Evolutionary conservation across 148 eudicot genomes (phyloP), one percentile per base, ranked within the genome.

Genomic region (Vaccinium corymbosum): DNA sequence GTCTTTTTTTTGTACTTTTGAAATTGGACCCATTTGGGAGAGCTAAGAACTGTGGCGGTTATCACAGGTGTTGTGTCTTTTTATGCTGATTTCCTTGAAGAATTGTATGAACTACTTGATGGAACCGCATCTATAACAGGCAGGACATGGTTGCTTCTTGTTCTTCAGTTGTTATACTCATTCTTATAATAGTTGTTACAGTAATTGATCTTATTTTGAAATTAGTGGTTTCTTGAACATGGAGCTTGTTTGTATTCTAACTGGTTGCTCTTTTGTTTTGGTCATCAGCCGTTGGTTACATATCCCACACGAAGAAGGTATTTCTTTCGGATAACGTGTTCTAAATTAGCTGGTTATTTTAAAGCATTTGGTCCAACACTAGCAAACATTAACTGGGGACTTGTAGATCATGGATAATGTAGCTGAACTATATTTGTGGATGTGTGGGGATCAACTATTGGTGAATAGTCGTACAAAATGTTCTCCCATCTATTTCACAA

Each of bases 111-210:
- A 86, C 84, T 86, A 42, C 90, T 96, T 81, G 94, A 90, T 84
- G 98, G 95, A 84, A 86, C 86, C 83, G 98, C 95, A 80, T 93
- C 97, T 64, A 82, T 96, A 59, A 94, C 98, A 90, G 98, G 98
- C 93, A 93, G 88, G 87, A 53, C 32, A 84, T 64, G 71, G 38
- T 80, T 55, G 38, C 80, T 66, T 62, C 13, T 83, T 80, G 25
- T 59, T 86, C 51, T 81, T 57, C 22, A 38, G 79, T n/a, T 51
- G 27, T 71, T 64, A 53, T 11, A 42, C 5, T 17, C 16, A 9
- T 20, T 25, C 1, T 84, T 78, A 53, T 35, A 17, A 25, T 59
- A 64, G 53, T 27, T 68, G 53, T 1, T 79, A 38, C 15, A 73
- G 7, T 11, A 20, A n/a, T 38, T 78, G 1, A 15, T 25, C 25